Percentiles rank a stretch among this genome's conserved stretches.
These are phyloP conservation scores for Thecaphora thlaspeos DNA, from an alignment of 1,284 basidiomycete species.

Conservation along the genomic window DNA sequence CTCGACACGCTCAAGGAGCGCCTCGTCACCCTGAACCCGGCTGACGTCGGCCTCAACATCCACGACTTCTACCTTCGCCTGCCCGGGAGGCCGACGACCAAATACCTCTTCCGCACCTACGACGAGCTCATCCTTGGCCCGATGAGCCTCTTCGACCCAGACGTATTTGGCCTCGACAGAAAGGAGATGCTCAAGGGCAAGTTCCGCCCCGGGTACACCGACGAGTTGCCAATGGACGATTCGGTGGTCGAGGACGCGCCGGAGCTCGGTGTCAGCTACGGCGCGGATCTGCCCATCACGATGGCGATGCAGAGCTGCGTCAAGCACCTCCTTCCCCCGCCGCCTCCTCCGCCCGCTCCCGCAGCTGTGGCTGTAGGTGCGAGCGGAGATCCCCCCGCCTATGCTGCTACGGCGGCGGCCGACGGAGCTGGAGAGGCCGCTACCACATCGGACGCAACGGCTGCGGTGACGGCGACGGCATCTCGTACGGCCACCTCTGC, in stretches of 20 bases:
- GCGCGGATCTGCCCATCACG: slow-evolving; percentile 37
- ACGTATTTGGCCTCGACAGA: slow-evolving; percentile 81
- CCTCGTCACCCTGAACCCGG: slow-evolving; percentile 51
- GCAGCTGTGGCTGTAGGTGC: too few species aligned
- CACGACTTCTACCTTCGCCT: slow-evolving; percentile 76
- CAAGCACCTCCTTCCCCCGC: slow-evolving; percentile 28
- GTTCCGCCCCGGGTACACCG: slow-evolving; percentile 5
- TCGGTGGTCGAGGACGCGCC: slow-evolving; percentile 28
- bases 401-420: too few species aligned
- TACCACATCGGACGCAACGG: too few species aligned
- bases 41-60: slow-evolving; percentile 53
- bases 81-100: slow-evolving; percentile 74
- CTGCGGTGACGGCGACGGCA: too few species aligned
- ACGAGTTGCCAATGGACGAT: slow-evolving; percentile 40
- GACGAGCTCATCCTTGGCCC: slow-evolving; percentile 94
- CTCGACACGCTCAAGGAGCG: slow-evolving; percentile 52
- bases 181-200: slow-evolving; percentile 61
- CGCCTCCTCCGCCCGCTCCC: slow-evolving; percentile 5
- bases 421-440: too few species aligned
- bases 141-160: slow-evolving; percentile 87
- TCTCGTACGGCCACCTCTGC: too few species aligned
- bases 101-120: slow-evolving; percentile 86
- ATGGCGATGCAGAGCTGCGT: slow-evolving; percentile 45
- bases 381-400: too few species aligned
- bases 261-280: slow-evolving; percentile 14